Evolutionary conservation across 176 grass and related monocot genomes (phyloP), one percentile per base, ranked within the genome.

Genomic region (Typha latifolia): DNA sequence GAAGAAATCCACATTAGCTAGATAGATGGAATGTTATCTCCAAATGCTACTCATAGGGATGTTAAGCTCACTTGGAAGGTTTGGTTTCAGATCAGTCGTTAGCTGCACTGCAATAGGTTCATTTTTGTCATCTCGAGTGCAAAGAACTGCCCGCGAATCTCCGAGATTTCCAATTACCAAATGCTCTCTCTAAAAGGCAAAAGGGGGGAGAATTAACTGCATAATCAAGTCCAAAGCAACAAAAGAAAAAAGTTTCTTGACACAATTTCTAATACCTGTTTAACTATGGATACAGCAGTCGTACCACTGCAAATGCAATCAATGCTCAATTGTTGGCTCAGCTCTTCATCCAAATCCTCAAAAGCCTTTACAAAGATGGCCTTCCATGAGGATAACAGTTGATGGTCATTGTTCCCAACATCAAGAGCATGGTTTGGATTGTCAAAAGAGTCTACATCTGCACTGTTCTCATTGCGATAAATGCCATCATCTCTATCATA

Each of bases 231-330:
- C 37, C 1, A n/a, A 51, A 12, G 1, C 51, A 13, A 4, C 16
- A 5, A 8, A 63, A 50, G 48, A 34, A 69, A n/a, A 4, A 26
- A 26, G 2, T 26, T 77, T 6, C 70, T 6, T 18, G 62, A 43
- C 26, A 23, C 37, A 64, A 69, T 61, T 4, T n/a, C 4, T 29
- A 49, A 22, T 83, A 96, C 91, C 91, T 90, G 73, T 48, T 73
- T 90, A 71, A 96, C 16, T 3, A 83, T 68, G 19, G 73, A 67
- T 34, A 91, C 87, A 2, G 91, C 91, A 3, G 91, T 96, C 7
- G 87, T 78, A 65, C 91, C 91, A 21, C 91, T 96, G 49, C 91
- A 96, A 72, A 96, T 74, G 79, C 87, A 83, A 72, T 96, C 87
- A 4, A 96, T 96, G 22, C 50, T 59, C 18, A 84, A 68, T 32